Evolutionary conservation across 179 eudicot genomes (phyloP).

Genomic region (Beta corolliflora): DNA sequence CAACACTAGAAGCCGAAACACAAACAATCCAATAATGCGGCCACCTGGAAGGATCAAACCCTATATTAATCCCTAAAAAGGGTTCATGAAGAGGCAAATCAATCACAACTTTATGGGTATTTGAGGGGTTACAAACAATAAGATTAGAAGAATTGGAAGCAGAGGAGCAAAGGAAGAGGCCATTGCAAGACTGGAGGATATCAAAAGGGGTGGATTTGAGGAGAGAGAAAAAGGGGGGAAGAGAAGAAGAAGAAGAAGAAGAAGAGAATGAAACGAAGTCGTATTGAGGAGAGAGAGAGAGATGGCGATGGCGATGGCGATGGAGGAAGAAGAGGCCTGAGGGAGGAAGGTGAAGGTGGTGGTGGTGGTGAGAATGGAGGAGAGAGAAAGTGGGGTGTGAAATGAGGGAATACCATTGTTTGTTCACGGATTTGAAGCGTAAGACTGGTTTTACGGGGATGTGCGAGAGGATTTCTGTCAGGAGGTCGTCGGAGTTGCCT

Average conservation of each 20-base stretch:
- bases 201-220: slow-evolving; percentile 22
- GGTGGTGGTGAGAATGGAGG: slow-evolving; percentile 33
- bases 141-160: not conserved
- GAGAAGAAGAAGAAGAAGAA: too few relatives aligned
- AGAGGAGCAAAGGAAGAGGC: slow-evolving; percentile 32
- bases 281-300: slow-evolving; percentile 1
- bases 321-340: slow-evolving; percentile 42
- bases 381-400: slow-evolving; percentile 27
- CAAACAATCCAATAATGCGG: slow-evolving; percentile 20
- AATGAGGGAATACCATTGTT: slow-evolving; percentile 39
- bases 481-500: slow-evolving; percentile 40
- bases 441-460: slow-evolving; percentile 37
- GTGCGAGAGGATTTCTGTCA: slow-evolving; percentile 38
- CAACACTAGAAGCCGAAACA: not conserved
- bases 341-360: slow-evolving; percentile 22
- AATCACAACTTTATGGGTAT: not conserved
- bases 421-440: slow-evolving; percentile 41
- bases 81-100: not conserved
- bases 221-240: slow-evolving; percentile 27
- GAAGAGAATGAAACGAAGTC: slow-evolving; percentile 19
- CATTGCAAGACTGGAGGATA: slow-evolving; percentile 41
- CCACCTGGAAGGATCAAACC: slow-evolving; percentile 30
- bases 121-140: slow-evolving; percentile 34
- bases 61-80: slow-evolving; percentile 24
- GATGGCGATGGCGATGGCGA: slow-evolving; percentile 24